Evolutionary conservation across 2,329 filamentous ascomycete genomes (phyloP).

Genomic region (Talaromyces sp.): DNA sequence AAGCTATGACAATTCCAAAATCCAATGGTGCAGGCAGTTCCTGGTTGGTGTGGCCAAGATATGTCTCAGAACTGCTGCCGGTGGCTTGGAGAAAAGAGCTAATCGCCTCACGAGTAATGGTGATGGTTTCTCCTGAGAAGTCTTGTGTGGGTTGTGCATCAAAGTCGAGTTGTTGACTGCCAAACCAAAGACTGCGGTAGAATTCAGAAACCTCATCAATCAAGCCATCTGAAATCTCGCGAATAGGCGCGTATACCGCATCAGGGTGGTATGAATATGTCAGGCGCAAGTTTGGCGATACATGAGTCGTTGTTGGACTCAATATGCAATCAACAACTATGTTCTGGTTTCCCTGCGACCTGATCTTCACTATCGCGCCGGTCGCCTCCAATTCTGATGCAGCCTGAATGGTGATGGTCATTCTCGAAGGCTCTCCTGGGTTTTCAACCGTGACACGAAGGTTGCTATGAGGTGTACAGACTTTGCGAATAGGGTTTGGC

Average conservation of each 20-base stretch:
- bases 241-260: constrained; percentile 90
- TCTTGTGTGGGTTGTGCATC: neutral
- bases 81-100: constrained; percentile 1
- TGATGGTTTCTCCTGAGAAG: neutral
- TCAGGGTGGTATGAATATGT: constrained; percentile 92
- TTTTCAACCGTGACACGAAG: neutral
- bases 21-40: constrained; percentile 46
- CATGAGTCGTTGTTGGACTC: constrained; percentile 65
- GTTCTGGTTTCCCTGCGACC: neutral
- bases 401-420: neutral
- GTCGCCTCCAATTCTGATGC: neutral
- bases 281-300: constrained; percentile 66
- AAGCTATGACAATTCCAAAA: constrained; percentile 92
- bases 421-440: neutral
- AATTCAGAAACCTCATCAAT: constrained; percentile 99
- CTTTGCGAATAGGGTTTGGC: neutral
- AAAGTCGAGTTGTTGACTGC: constrained; percentile 60
- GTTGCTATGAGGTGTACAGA: neutral
- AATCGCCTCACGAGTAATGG: neutral
- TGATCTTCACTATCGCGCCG: neutral
- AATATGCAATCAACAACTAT: constrained; percentile 35
- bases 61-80: neutral
- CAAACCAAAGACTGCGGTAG: constrained; percentile 98
- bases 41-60: neutral
- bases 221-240: constrained; percentile 89